Evolutionary conservation across 2,329 filamentous ascomycete species (phyloP).

Genomic region (Triangularia verruculosa): DNA sequence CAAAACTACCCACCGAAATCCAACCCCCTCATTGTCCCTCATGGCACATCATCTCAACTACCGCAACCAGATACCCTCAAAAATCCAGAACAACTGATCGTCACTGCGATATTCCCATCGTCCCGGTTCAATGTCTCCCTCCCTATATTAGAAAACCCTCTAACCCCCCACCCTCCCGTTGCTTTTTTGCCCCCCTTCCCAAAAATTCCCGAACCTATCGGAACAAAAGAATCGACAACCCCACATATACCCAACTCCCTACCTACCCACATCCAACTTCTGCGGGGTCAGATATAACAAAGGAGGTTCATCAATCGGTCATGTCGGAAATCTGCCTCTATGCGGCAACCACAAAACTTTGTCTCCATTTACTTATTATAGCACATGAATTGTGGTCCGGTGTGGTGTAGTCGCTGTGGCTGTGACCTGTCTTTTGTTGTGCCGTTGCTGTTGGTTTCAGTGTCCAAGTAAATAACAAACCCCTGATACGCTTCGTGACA

Average conservation of each 20-base stretch:
- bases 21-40: not conserved
- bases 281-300: not conserved
- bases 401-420: not conserved
- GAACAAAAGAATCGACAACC: not conserved
- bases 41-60: not conserved
- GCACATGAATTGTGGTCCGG: not conserved
- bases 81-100: not conserved
- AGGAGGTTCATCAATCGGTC: not conserved
- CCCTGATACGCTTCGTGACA: not conserved
- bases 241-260: not conserved
- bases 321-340: not conserved
- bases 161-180: not conserved
- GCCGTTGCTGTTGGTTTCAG: not conserved
- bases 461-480: not conserved
- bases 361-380: not conserved
- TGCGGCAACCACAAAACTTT: too few species aligned
- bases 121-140: not conserved
- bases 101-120: not conserved
- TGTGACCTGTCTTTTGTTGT: not conserved
- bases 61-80: not conserved
- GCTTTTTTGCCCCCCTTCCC: not conserved
- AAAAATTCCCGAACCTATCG: slow-evolving; percentile 1
- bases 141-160: not conserved
- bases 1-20: not conserved
- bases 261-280: not conserved